A percentile compares a stretch with the other conserved stretches of the same genome.
These are phyloP conservation scores for Xylariaceae sp. DNA, from an alignment of 2,329 filamentous ascomycete genomes.

Conservation along the genomic window DNA sequence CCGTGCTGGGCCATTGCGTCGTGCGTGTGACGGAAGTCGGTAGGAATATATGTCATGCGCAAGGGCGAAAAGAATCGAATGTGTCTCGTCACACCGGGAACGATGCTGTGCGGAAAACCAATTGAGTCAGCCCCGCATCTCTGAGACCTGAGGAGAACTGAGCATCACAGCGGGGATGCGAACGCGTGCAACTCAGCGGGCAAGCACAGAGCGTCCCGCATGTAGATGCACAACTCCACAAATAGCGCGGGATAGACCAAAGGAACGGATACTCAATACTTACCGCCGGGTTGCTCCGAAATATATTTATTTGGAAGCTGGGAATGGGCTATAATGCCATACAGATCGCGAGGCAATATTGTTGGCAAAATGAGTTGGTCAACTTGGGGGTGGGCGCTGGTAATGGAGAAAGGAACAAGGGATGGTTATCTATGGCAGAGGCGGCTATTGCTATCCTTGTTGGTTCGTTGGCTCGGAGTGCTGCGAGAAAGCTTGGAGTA, in stretches of 20 bases:
- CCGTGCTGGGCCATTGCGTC: conserved; percentile 51
- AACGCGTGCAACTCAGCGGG: conserved; percentile 6
- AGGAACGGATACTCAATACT: background rate
- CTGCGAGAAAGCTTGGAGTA: background rate
- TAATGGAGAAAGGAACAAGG: conserved; percentile 5
- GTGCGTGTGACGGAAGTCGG: conserved; percentile 17
- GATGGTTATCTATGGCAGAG: conserved; percentile 3
- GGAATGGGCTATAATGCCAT: conserved; percentile 16
- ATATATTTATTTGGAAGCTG: background rate
- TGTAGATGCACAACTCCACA: conserved; percentile 1
- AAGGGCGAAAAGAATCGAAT: conserved; percentile 15
- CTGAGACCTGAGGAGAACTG: conserved; percentile 10
- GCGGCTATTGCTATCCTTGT: conserved; percentile 5
- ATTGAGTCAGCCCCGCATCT: conserved; percentile 32
- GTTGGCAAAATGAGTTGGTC: conserved; percentile 2
- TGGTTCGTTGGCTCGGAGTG: conserved; percentile 3
- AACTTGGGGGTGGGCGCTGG: background rate
- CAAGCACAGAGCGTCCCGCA: conserved; percentile 1
- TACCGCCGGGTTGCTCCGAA: conserved; percentile 7
- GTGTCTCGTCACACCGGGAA: conserved; percentile 17
- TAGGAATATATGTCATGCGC: conserved; percentile 17
- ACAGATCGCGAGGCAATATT: background rate
- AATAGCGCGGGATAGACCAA: background rate
- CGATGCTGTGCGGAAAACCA: conserved; percentile 24
- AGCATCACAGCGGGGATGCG: conserved; percentile 11